A percentile compares a stretch with the other conserved stretches of the same genome.
Evolutionary conservation across 108 stramenopile genomes (phyloP).

Genomic region (Discostella pseudostelligera): DNA sequence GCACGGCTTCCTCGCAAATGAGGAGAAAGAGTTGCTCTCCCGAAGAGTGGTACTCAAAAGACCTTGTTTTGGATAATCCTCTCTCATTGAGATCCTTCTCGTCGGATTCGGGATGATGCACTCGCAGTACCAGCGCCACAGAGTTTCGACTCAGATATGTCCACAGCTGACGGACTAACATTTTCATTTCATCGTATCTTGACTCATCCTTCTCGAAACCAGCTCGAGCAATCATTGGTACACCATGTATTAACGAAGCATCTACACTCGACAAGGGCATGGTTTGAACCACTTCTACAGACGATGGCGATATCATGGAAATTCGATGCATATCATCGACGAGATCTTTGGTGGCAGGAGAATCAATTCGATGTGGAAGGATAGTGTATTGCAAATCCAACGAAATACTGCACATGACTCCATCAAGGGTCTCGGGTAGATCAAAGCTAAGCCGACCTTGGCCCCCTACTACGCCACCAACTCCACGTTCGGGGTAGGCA

Average conservation of each 20-base stretch:
- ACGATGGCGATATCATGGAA: conserved; percentile 25
- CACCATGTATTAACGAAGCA: conserved; percentile 43
- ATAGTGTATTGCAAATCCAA: conserved; percentile 31
- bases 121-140: conserved; percentile 36
- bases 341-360: conserved; percentile 28
- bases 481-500: not conserved
- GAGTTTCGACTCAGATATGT: conserved; percentile 38
- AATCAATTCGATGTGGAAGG: conserved; percentile 38
- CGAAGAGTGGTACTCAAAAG: not conserved
- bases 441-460: conserved; percentile 37
- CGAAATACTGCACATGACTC: conserved; percentile 37
- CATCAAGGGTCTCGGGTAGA: conserved; percentile 48
- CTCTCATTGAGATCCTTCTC: conserved; percentile 3
- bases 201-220: conserved; percentile 34
- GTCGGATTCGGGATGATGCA: conserved; percentile 5
- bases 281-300: conserved; percentile 44
- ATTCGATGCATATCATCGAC: conserved; percentile 34
- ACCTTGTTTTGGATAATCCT: not conserved
- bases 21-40: conserved; percentile 39
- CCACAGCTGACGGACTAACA: conserved; percentile 42
- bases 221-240: conserved; percentile 44
- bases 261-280: conserved; percentile 41
- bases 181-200: conserved; percentile 51
- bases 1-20: too few species aligned
- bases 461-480: conserved; percentile 1